Percentiles rank a stretch among this genome's conserved stretches.
Evolutionary conservation across 2,329 filamentous ascomycete genomes (phyloP).

Genomic region (Coniochaeta prunicola): DNA sequence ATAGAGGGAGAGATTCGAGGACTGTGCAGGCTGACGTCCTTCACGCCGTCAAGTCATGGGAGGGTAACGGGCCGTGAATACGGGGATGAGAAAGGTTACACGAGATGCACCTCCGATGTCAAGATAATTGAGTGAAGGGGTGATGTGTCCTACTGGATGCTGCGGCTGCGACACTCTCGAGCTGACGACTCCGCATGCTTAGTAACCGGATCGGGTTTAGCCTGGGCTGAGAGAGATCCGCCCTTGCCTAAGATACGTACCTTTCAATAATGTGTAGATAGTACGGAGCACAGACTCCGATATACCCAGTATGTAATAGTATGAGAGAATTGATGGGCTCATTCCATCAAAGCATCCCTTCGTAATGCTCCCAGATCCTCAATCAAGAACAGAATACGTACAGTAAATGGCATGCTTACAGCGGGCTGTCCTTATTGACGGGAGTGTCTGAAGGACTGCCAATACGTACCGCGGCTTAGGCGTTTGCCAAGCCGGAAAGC

Average conservation of each 20-base stretch:
- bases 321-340: not conserved
- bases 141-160: not conserved
- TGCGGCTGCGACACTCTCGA: not conserved
- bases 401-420: no score
- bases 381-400: no score
- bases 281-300: not conserved
- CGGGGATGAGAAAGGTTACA: not conserved
- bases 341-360: not conserved
- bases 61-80: not conserved
- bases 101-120: not conserved
- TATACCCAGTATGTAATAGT: not conserved
- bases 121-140: not conserved
- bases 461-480: not conserved
- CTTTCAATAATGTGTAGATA: not conserved
- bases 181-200: constrained; percentile 1
- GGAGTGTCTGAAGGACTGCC: not conserved
- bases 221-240: not conserved
- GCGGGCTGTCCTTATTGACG: no score
- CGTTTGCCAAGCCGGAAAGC: not conserved
- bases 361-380: not conserved
- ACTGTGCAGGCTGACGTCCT: not conserved
- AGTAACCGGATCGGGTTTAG: not conserved
- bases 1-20: not conserved
- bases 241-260: not conserved
- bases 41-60: not conserved